Conservation (phyloP, 2,329 filamentous ascomycete genomes). For the Fusarium foetens region DNA sequence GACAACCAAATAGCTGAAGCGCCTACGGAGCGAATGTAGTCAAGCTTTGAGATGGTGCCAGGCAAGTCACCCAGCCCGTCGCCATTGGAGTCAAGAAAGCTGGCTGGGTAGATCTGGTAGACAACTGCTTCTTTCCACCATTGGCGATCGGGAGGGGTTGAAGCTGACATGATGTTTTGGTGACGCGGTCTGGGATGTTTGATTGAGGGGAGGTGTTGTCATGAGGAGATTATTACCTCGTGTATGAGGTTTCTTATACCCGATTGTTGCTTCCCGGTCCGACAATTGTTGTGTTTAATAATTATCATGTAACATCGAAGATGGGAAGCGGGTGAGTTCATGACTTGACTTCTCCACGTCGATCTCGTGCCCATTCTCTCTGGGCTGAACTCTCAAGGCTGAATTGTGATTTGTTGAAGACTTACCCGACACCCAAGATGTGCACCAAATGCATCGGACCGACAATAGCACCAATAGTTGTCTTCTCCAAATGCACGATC, state of each 20-base stretch:
- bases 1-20: constrained; percentile 40
- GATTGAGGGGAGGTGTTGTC: background rate
- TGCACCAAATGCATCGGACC: background rate
- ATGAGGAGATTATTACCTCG: background rate
- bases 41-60: constrained; percentile 42
- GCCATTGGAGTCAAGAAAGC: constrained; percentile 36
- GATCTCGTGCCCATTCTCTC: background rate
- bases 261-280: background rate
- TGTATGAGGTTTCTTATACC: background rate
- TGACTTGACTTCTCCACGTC: background rate
- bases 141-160: constrained; percentile 10
- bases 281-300: background rate
- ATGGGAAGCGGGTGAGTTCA: background rate
- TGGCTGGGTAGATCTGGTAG: constrained; percentile 52
- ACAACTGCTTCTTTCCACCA: constrained; percentile 40
- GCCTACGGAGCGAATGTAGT: constrained; percentile 42
- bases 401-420: constrained; percentile 24
- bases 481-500: background rate
- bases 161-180: background rate
- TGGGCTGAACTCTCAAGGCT: constrained; percentile 3
- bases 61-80: constrained; percentile 40
- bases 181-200: background rate
- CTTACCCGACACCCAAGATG: background rate
- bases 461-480: background rate
- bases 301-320: background rate